Evolutionary conservation across 495 filamentous ascomycete species (phyloP).

Genomic region (Acidiella bohemica): DNA sequence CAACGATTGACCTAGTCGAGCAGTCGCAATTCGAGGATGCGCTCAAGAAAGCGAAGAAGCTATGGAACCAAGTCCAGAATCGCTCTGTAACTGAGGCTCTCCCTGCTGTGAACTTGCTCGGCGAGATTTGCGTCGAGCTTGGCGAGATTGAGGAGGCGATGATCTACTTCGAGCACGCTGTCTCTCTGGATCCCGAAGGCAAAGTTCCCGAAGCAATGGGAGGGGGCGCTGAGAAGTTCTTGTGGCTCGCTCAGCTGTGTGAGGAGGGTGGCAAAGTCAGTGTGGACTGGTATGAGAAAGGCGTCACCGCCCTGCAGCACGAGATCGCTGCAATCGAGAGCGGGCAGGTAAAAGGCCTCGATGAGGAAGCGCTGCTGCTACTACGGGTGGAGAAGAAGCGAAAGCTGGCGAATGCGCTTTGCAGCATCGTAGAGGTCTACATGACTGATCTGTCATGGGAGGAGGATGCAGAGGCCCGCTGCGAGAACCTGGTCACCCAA

Average conservation of each 20-base stretch:
- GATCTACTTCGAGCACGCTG: slow-evolving; percentile 53
- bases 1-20: slow-evolving; percentile 56
- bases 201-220: slow-evolving; percentile 44
- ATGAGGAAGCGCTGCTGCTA: slow-evolving; percentile 33
- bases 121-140: slow-evolving; percentile 71
- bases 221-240: slow-evolving; percentile 84
- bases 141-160: slow-evolving; percentile 64
- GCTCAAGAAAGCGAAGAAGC: slow-evolving; percentile 47
- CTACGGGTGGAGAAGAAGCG: slow-evolving; percentile 52
- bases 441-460: slow-evolving; percentile 98
- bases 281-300: slow-evolving; percentile 77
- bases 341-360: slow-evolving; percentile 16
- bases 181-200: slow-evolving; percentile 60
- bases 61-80: slow-evolving; percentile 39
- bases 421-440: slow-evolving; percentile 83
- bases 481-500: slow-evolving; percentile 75
- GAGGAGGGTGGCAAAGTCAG: slow-evolving; percentile 75
- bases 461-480: slow-evolving; percentile 69
- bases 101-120: slow-evolving; percentile 62
- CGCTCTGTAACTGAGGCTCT: slow-evolving; percentile 35
- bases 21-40: slow-evolving; percentile 58
- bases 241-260: slow-evolving; percentile 88
- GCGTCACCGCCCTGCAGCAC: slow-evolving; percentile 51
- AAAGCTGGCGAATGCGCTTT: slow-evolving; percentile 74
- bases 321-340: slow-evolving; percentile 43